These are phyloP conservation scores for Aspergillus wentii DNA, from an alignment of 495 filamentous ascomycete species.

Conservation along the genomic window DNA sequence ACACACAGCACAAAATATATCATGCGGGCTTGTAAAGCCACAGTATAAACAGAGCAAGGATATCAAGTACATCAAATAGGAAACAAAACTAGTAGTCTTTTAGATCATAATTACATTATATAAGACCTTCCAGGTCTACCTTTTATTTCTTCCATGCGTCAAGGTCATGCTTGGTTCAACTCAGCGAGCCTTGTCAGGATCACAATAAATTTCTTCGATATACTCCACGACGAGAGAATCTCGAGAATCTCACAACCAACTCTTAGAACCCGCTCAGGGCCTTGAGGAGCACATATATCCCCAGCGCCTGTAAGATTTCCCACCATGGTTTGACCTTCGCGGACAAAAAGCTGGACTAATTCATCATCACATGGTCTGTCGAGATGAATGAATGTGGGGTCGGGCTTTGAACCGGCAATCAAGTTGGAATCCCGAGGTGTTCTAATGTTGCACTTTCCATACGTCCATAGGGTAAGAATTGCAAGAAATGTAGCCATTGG, in stretches of 20 bases:
- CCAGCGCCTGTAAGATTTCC: conserved; percentile 45
- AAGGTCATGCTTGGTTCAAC: no score
- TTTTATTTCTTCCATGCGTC: no score
- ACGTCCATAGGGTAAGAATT: conserved; percentile 49
- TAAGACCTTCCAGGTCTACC: no score
- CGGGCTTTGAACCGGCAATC: conserved; percentile 6
- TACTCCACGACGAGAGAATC: conserved; percentile 34
- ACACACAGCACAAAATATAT: no score
- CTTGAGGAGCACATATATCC: conserved; percentile 40
- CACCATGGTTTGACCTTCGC: conserved; percentile 41
- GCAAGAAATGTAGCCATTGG: conserved; percentile 43
- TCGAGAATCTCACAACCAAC: conserved; percentile 38
- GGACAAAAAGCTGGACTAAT: conserved; percentile 48
- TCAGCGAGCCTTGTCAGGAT: conserved; percentile 27
- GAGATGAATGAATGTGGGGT: conserved; percentile 40
- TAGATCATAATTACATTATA: no score
- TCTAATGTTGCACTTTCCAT: conserved; percentile 30
- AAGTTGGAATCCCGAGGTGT: conserved; percentile 6
- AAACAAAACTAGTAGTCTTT: no score
- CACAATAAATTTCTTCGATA: conserved; percentile 26
- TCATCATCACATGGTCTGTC: conserved; percentile 52
- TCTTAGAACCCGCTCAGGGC: conserved; percentile 34
- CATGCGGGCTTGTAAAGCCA: no score
- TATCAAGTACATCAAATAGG: no score
- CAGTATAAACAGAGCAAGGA: no score